Evolutionary conservation across 1,284 basidiomycete species (phyloP).

Genomic region (Sporisorium exsertum): DNA sequence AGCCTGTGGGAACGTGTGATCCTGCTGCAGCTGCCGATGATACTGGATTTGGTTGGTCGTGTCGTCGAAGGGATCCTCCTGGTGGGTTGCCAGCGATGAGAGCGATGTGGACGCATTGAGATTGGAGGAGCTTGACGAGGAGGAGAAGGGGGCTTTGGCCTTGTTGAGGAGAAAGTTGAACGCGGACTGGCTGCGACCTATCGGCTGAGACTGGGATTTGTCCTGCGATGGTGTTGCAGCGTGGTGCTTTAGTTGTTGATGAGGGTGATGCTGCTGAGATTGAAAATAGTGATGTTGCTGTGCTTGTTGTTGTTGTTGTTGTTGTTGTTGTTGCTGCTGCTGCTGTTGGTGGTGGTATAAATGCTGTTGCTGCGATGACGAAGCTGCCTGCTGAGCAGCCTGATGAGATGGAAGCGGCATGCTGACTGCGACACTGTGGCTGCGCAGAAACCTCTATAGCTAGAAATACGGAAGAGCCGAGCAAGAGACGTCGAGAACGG

Average conservation of each 20-base stretch:
- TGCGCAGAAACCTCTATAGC: too few relatives aligned
- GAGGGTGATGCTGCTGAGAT: slow-evolving; percentile 9
- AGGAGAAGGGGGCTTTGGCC: slow-evolving; percentile 61
- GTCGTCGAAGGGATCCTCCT: slow-evolving; percentile 48
- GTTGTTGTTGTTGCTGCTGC: slow-evolving; percentile 5
- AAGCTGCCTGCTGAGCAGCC: slow-evolving; percentile 19
- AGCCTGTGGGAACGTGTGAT: slow-evolving; percentile 37
- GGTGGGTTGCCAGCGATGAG: slow-evolving; percentile 40
- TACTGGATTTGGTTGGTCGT: slow-evolving; percentile 45
- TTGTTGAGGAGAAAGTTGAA: slow-evolving; percentile 65
- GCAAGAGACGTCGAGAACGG: neutral
- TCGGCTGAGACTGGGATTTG: slow-evolving; percentile 30
- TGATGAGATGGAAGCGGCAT: slow-evolving; percentile 34
- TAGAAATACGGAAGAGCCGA: too few relatives aligned
- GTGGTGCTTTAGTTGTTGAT: slow-evolving; percentile 10
- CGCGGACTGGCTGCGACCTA: slow-evolving; percentile 60
- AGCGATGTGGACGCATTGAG: slow-evolving; percentile 52
- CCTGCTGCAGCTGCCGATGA: slow-evolving; percentile 46
- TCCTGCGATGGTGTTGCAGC: slow-evolving; percentile 8
- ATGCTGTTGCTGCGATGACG: slow-evolving; percentile 17
- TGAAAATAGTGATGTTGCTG: slow-evolving; percentile 10
- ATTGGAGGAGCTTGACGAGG: slow-evolving; percentile 38
- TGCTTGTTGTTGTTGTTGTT: slow-evolving; percentile 11
- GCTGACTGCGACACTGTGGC: slow-evolving; percentile 1
- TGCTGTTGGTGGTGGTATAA: slow-evolving; percentile 12